phyloP scores from a whole-genome alignment of 306 rosid genomes.

The Lablab purpureus region DNA sequence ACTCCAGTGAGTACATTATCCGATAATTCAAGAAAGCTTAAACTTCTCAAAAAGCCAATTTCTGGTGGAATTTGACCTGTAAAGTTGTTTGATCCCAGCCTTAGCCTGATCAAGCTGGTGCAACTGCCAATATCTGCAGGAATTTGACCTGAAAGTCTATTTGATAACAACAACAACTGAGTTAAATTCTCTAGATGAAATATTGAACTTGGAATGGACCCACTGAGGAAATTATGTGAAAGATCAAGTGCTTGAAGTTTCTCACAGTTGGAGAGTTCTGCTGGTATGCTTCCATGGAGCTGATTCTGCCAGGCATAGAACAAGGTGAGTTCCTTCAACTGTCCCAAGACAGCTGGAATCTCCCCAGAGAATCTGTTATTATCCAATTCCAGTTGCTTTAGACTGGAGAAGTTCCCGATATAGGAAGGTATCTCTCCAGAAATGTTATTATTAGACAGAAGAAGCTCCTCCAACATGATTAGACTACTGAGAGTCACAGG shows the following conservation, averaged over 20 bases:
- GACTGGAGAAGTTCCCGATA: conserved; percentile 64
- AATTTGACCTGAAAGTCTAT: conserved; percentile 68
- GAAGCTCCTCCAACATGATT: conserved; percentile 68
- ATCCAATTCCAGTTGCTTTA: conserved; percentile 85
- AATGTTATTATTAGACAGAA: conserved; percentile 67
- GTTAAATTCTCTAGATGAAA: conserved; percentile 78
- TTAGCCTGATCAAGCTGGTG: conserved; percentile 61
- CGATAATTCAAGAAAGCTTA: conserved; percentile 79
- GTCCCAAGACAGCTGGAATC: conserved; percentile 69
- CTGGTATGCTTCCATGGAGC: conserved; percentile 74
- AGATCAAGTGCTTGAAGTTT: conserved; percentile 21
- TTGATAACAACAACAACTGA: conserved; percentile 72
- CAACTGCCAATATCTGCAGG: conserved; percentile 75
- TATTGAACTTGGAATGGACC: conserved; percentile 59
- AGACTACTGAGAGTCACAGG: conserved; percentile 60
- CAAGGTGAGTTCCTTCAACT: conserved; percentile 66
- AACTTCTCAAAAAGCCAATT: conserved; percentile 59
- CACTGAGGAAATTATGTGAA: neutral
- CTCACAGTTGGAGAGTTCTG: conserved; percentile 55
- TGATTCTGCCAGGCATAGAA: conserved; percentile 87
- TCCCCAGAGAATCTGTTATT: conserved; percentile 72
- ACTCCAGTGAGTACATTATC: conserved; percentile 63
- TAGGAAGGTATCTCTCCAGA: conserved; percentile 67
- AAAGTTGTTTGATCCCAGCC: conserved; percentile 79
- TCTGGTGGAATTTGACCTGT: conserved; percentile 73